Evolutionary conservation across 2,329 filamentous ascomycete species (phyloP), one percentile per base, ranked within the genome.

Genomic region (Monosporascus cannonballus): DNA sequence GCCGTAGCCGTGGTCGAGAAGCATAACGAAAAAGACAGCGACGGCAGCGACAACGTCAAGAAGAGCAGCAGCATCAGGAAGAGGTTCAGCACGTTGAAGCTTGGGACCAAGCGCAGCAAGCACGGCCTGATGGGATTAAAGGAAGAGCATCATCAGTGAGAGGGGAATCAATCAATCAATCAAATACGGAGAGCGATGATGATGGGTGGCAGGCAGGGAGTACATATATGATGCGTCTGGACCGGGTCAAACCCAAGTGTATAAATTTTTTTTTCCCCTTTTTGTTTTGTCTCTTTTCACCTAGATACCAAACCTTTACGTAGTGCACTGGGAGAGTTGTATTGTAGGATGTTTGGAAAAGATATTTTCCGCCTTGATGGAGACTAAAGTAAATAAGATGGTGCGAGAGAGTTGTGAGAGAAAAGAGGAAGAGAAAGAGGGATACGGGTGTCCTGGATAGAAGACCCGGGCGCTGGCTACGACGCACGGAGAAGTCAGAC

Each of bases 81-180:
- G 73, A 75, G 90, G 64, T 76, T 95, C 59, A 94, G 89, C 67
- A 75, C 91, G 62, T 75, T 95, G 64, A 89, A 87, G 67, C 77
- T 91, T 49, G 85, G 87, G 30, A 86, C 84, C 67, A 90, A 88
- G 72, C 74, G 74, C 46, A 83, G 79, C 64, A 85, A 83, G 67
- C 73, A 69, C 55, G 75, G 69, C 27, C 64, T 71, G 55, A 81
- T 82, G 79, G 74, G 73, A 50, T 78, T 77, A 58, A 66, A 83
- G 56, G 74, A 80, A 51, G 80, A 83, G 65, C 80, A 83, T 67
- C 80, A 73, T 67, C 80, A 73, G 71, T 63, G 51, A 51, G 25
- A 39, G 53, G 36, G 37, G 48, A 41, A 20, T n/a, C 17, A 11
- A 20, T 7, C 9, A 18, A 20, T 14, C 38, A n/a, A 41, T n/a